A percentile compares a stretch with the other conserved stretches of the same genome.
phyloP scores from a whole-genome alignment of 2,329 filamentous ascomycete species.

The Stagonosporopsis vannaccii region DNA sequence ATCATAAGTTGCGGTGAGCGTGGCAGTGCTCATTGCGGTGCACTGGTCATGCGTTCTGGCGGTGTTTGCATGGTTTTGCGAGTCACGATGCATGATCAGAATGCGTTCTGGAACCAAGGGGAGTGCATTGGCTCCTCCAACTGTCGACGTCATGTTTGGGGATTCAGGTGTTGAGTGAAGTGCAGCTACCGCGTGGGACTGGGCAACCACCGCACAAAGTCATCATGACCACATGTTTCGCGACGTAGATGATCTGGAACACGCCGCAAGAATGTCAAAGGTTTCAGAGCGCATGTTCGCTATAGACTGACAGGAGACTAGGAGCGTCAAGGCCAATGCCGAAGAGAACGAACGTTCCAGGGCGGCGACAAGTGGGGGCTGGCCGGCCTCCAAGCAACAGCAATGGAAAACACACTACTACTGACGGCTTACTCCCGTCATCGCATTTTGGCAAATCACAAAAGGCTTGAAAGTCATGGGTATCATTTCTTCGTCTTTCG shows the following conservation, averaged over 20 bases:
- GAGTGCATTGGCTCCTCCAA: not conserved
- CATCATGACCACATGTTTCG: not conserved
- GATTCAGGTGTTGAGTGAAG: not conserved
- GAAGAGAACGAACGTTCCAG: not conserved
- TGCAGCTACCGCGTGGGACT: no score
- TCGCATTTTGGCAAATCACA: not conserved
- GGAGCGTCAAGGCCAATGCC: not conserved
- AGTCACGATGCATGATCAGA: not conserved
- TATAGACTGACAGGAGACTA: not conserved
- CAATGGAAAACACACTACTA: not conserved
- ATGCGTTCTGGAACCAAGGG: slow-evolving; percentile 1
- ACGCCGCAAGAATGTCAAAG: no score
- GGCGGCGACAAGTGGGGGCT: not conserved
- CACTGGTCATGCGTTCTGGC: slow-evolving; percentile 22
- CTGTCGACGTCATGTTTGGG: slow-evolving; percentile 8
- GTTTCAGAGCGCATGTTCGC: not conserved
- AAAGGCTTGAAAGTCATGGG: not conserved
- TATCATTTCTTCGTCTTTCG: not conserved
- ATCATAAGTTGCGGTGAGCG: slow-evolving; percentile 7
- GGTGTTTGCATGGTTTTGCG: slow-evolving; percentile 14
- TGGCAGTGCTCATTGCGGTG: slow-evolving; percentile 18
- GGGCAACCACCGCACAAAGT: not conserved
- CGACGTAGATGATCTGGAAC: not conserved
- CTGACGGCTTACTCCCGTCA: not conserved
- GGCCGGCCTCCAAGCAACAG: not conserved